Conservation (phyloP, 2,329 filamentous ascomycete species). For the Fusarium avenaceum region DNA sequence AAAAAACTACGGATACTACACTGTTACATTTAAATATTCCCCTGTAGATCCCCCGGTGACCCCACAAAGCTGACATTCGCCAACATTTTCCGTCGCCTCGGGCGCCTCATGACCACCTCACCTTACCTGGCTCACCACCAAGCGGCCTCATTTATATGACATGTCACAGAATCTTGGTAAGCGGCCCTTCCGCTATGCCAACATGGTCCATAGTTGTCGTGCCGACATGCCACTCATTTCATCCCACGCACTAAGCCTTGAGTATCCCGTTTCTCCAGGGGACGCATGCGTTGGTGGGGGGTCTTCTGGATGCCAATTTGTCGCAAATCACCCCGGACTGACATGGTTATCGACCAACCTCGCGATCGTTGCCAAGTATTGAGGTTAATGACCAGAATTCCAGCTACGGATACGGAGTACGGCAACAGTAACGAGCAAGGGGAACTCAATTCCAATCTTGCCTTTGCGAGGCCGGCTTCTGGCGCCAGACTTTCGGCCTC, state of each 20-base stretch:
- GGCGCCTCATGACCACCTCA: conserved; percentile 9
- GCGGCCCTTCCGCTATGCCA: neutral
- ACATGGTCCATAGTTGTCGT: conserved; percentile 8
- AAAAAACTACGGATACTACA: neutral
- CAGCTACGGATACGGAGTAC: neutral
- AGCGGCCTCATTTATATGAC: conserved; percentile 1
- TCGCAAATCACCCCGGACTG: neutral
- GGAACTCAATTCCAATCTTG: neutral
- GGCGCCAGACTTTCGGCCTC: neutral
- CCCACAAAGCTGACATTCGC: conserved; percentile 7
- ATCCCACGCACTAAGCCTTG: conserved; percentile 7
- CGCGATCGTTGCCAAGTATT: neutral
- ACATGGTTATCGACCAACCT: neutral
- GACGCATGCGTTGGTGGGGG: neutral
- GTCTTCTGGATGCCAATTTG: neutral
- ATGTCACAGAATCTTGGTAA: conserved; percentile 1
- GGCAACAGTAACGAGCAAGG: neutral
- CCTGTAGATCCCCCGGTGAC: conserved; percentile 8
- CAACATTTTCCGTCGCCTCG: conserved; percentile 26
- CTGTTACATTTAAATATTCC: conserved; percentile 18
- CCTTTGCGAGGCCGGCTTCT: neutral
- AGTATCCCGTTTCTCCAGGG: conserved; percentile 5
- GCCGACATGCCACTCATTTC: conserved; percentile 9
- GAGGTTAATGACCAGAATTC: neutral
- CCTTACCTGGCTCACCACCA: neutral